Base-by-base conservation (phyloP, 2,329 filamentous ascomycete species). In the Lachnellula cervina region DNA sequence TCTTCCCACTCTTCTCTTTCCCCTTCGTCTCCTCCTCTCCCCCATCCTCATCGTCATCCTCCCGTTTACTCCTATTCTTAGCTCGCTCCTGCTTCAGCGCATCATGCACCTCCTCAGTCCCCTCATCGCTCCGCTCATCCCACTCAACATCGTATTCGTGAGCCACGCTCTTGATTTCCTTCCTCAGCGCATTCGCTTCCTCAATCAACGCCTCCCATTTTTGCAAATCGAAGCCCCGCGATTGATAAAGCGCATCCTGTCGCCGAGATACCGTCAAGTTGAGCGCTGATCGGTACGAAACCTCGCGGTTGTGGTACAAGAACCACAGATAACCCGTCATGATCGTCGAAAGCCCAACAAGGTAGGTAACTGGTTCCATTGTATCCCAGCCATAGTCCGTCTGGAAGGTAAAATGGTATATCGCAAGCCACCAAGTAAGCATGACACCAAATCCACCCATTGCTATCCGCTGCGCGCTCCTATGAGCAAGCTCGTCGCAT, bases 241-340 rank as follows among this genome's bases (percentile, higher is more conserved):
- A 75, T 62, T 88, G 79, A 69, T 97, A 96, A 11, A 96, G 76
- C 51, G 85, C 83, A 53, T 82, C 80, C 72, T 96, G 91, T 5
- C 91, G 81, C 37, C 84, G 80, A 38, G 83, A 89, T 38, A 96
- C 88, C 6, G 92, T 96, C 52, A 95, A 80, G 69, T 95, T 92
- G 74, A 96, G 84, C 28, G 92, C 90, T 2, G 87, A 87, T 63
- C 88, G 86, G 76, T 96, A 96, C 61, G 84, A 89, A 11, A 96
- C 85, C 72, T 96, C 91, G 19, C 89, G 83, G 73, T 92, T 95
- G 75, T 96, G 89, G 73, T 92, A 96, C 13, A 96, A 76, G 70
- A 97, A 96, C 90, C 90, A 97, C 52, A 96, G 77, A 67, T 97
- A 97, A 62, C 90, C 92, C 7, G 87, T 87, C 76, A 96, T 95